A percentile compares a stretch with the other conserved stretches of the same genome.
Conservation (phyloP, 495 filamentous ascomycete genomes). For the Sabuloglossum arenarium region DNA sequence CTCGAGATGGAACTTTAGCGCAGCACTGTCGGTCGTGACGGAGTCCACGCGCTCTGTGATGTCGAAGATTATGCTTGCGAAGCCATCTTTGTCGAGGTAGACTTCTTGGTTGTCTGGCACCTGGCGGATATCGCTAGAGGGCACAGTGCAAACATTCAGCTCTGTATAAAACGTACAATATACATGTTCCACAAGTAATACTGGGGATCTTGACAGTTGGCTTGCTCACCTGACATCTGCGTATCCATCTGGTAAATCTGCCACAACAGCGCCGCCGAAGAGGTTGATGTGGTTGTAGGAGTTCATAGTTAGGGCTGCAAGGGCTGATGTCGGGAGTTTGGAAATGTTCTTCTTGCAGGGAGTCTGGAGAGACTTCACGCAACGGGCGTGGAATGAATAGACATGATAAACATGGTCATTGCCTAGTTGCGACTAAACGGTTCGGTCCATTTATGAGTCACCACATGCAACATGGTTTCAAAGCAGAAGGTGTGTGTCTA, state of each 20-base stretch:
- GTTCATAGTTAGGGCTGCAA: constrained; percentile 14
- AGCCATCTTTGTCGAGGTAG: constrained; percentile 58
- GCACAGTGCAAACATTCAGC: background rate
- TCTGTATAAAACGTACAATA: background rate
- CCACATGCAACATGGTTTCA: background rate
- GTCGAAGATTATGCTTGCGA: constrained; percentile 70
- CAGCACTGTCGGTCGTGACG: constrained; percentile 31
- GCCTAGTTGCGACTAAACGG: background rate
- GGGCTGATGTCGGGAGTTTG: background rate
- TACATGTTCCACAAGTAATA: background rate
- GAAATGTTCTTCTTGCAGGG: background rate
- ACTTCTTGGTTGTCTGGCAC: constrained; percentile 92
- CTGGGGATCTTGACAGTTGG: background rate
- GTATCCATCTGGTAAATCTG: constrained; percentile 49
- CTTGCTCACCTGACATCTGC: constrained; percentile 53
- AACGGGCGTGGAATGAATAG: too few species aligned
- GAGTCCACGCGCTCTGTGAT: constrained; percentile 51
- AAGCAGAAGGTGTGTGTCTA: too few species aligned
- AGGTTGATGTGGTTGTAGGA: constrained; percentile 38
- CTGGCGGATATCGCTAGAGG: constrained; percentile 54
- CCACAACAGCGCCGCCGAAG: constrained; percentile 65
- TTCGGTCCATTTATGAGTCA: background rate
- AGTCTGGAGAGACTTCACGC: background rate
- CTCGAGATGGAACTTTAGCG: constrained; percentile 52
- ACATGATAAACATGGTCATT: too few species aligned